Base-by-base conservation (phyloP, 1,284 basidiomycete species). In the Fomitiporia mediterranea region DNA sequence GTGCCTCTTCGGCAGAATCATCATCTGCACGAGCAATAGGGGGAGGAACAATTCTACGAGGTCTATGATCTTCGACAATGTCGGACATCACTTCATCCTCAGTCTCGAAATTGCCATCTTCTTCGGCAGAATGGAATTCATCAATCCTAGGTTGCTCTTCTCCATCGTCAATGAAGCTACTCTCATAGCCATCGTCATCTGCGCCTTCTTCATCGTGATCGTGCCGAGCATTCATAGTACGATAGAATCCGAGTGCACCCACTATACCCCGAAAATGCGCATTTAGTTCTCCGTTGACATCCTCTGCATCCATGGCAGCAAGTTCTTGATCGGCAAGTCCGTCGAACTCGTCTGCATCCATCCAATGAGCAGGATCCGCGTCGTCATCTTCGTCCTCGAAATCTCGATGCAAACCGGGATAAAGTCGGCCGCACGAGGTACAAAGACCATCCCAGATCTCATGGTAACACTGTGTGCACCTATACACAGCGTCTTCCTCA, bases 401-500 rank as follows among this genome's bases (percentile, higher is more conserved):
- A 32, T 56, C 34, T 9, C 56, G 55, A 19, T 56, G 46, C 58
- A 85, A 82, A 0, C 78, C 84, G 4, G 70, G 71, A 63, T 88
- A 89, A 17, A 70, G 67, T 30, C 83, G 75, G 17, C 76, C 72
- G 61, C 88, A 89, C 13, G 65, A 64, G 2, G 80, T 74, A 65
- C 88, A 91, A 13, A 73, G 64, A 1, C 83, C 84, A 57, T 74
- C 78, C 77, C 76, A 82, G 57, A 91, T 83, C 69, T 91, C 88
- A 65, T 90, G 82, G 73, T 81, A 75, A 63, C 88, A 90, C 39
- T 83, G 81, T 9, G 82, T 64, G 64, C 88, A 91, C n/a, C 88
- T 77, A 62, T 80, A 84, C 5, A 90, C 76, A 6, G 79, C 82
- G 59, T 90, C 87, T 62, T 87, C 84, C 9, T 71, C 74, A 62